Evolutionary conservation across 495 filamentous ascomycete genomes (phyloP), one percentile per base, ranked within the genome.

Genomic region (Extremus antarcticus): DNA sequence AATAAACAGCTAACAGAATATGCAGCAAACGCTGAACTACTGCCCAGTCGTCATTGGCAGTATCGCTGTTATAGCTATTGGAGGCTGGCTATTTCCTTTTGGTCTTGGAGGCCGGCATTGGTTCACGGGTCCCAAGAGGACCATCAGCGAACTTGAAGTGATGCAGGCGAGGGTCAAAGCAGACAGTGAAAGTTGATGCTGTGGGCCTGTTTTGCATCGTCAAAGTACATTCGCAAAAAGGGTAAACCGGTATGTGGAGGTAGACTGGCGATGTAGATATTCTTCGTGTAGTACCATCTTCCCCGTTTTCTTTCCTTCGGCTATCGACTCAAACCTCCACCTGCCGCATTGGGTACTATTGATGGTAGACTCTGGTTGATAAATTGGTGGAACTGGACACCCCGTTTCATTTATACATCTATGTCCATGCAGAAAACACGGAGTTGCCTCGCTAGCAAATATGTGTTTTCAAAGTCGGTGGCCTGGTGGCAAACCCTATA

Each of bases 51-150:
- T 43, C 25, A 55, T 55, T 29, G 53, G 53, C 22, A 55, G 46
- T 20, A 43, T 55, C 9, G 47, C 53, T 20, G 38, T 49, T 20
- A 47, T 55, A 2, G 47, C 41, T 24, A 3, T 55, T 9, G 53
- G 46, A 3, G 53, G 53, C 45, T 55, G 53, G 53, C 9, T 55
- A 1, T 23, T 55, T 11, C 53, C 53, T 9, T 55, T 55, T 17
- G 41, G 43, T 1, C 53, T 55, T 2, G 53, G 53, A 15, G 53
- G 53, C 1, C 8, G 29, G 24, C 25, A 55, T 40, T 55, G 53
- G 53, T 55, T 55, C 25, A 38, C 43, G 9, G 53, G 53, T 1
- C 53, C 53, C 1, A 55, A 55, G 53, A n/a, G 41, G 25, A 55
- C 53, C 2, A 55, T 55, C 29, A 24, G 47, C 13, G 24, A 47